Evolutionary conservation across 176 grass and related monocot species (phyloP), one percentile per base, ranked within the genome.

Genomic region (Paspalum notatum): DNA sequence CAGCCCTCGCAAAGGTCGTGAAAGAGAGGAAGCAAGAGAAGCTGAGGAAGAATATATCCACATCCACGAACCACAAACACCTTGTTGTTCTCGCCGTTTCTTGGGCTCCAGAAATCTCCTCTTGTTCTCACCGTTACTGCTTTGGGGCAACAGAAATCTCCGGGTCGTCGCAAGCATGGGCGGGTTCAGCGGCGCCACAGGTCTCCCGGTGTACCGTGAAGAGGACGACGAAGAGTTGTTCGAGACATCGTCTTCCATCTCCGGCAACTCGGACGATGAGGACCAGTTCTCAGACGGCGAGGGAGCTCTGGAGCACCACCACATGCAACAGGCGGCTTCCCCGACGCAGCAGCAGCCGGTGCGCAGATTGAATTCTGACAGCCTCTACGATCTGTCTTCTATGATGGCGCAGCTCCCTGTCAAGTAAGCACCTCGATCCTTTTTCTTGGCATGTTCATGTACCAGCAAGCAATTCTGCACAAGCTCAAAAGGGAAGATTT

Each of bases 231-330:
- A 82, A 7, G 93, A 96, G 47, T 24, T 95, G 42, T 84, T 82
- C 39, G 87, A 88, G 81, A 85, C 85, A 20, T 92, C 93, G 1
- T 96, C 90, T 1, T 90, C 93, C 43, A 82, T 90, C 71, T 96
- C 74, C 50, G 62, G 74, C 27, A 84, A 84, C 18, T 84, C 85
- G 0, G 88, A 90, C 2, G 82, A 86, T 3, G 90, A 71, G 25
- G 79, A 83, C 43, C 87, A 57, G 63, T 83, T 92, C 53, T 66
- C 84, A 0, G 84, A 92, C 14, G 71, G 49, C 5, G 86, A 71
- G 61, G 74, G 20, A 27, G 49, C 12, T 39, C 73, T 62, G 51
- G 76, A 84, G 40, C 22, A 56, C 53, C 65, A 75, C 75, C 79
- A 72, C 13, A 68, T 12, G 68, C 86, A 62, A 24, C 86, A 84